Evolutionary conservation across 1,284 basidiomycete species (phyloP), one percentile per base, ranked within the genome.

Genomic region (Xerocomus nothofagi): DNA sequence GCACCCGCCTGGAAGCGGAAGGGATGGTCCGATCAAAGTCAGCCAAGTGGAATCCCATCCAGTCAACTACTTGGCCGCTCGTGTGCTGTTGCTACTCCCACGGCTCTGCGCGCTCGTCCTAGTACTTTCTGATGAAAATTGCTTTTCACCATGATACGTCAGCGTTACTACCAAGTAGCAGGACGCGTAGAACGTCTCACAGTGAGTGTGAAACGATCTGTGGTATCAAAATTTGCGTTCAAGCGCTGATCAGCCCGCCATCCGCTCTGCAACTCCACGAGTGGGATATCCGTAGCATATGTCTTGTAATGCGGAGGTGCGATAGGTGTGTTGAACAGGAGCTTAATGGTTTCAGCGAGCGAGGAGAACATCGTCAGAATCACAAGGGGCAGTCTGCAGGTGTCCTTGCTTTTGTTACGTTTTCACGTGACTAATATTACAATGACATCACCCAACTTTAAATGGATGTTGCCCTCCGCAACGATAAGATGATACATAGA

Each of bases 271-370:
- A 66, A 17, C 9, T 58, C 44, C 14, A 53, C 34, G 10, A 59
- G 57, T 3, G 53, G 47, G 6, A 63, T 51, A 9, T 57, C 50
- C 3, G 20, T 36, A 5, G 27, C 21, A 11, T 23, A 23, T 32
- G 0, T 26, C 32, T 34, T 47, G 36, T 1, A 18, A 0, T 6
- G 37, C 15, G 47, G 41, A 17, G 54, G 42, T 31, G 38, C 45
- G 24, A 63, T 54, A 3, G 62, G 62, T 4, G 63, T 68, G n/a
- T 53, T 59, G 18, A 63, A 48, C 38, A 68, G 41, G 9, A 65
- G 24, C 8, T n/a, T 21, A 7, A 62, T 6, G 6, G 49, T 60
- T n/a, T 54, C 51, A 1, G 48, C 31, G 20, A 67, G 14, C 1
- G 53, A 61, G 34, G 56, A 44, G n/a, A 54, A 34, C 58, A 60